Percentiles rank a stretch among this genome's conserved stretches.
Evolutionary conservation across 148 eudicot genomes (phyloP).

Genomic region (Vaccinium vitisidaea): DNA sequence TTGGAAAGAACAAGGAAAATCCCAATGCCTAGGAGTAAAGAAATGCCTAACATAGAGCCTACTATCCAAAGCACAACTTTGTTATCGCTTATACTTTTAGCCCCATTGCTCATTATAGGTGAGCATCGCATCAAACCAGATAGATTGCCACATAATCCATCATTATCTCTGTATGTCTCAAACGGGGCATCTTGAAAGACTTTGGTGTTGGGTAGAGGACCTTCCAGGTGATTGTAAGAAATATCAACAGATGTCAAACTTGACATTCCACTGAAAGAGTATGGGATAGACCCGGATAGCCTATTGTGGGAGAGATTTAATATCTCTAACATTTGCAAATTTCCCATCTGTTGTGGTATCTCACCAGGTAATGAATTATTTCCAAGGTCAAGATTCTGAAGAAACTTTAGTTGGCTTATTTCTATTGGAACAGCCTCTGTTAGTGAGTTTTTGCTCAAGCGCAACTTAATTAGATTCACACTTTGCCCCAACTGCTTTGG

Average conservation of each 20-base stretch:
- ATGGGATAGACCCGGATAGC: conserved; percentile 6
- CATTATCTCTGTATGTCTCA: neutral
- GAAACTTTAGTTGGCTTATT: neutral
- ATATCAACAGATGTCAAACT: conserved; percentile 16
- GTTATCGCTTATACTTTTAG: neutral
- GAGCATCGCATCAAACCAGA: neutral
- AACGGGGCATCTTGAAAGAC: conserved; percentile 11
- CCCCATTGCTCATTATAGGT: neutral
- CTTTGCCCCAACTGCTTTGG: neutral
- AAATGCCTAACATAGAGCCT: neutral
- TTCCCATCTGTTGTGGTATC: conserved; percentile 13
- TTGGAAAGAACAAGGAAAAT: neutral
- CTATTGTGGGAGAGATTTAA: conserved; percentile 15
- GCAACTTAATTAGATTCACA: neutral
- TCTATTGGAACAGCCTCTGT: neutral
- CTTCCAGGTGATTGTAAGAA: conserved; percentile 14
- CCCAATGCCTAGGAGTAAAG: neutral
- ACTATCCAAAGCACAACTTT: neutral
- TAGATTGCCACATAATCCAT: neutral
- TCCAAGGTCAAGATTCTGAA: conserved; percentile 13
- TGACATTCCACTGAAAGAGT: conserved; percentile 5
- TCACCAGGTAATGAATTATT: conserved; percentile 1
- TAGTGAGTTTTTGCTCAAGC: neutral
- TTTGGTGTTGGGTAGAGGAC: neutral
- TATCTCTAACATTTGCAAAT: neutral